Evolutionary conservation across 805 yeast genomes (phyloP).

Genomic region (Candida takata): DNA sequence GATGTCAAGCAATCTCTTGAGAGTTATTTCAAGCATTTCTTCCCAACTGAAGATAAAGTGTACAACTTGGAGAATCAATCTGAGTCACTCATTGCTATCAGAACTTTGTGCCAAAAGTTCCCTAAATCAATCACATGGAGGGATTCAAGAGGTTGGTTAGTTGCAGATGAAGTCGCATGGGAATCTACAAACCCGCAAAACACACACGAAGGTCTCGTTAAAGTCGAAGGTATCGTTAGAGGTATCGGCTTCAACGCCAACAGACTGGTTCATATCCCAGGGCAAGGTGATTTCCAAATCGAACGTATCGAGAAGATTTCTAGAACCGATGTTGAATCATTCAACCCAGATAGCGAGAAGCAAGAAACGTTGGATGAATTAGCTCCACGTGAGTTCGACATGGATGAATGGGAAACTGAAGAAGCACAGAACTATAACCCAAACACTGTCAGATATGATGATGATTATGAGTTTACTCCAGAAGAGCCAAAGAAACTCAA

Average conservation of each 20-base stretch:
- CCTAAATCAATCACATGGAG: constrained; percentile 90
- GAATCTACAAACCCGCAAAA: constrained; percentile 22
- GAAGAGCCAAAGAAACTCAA: constrained; percentile 31
- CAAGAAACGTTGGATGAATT: constrained; percentile 57
- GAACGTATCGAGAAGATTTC: constrained; percentile 51
- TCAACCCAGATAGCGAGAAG: constrained; percentile 28
- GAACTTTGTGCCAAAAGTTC: constrained; percentile 75
- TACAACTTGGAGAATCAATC: constrained; percentile 59
- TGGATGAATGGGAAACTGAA: constrained; percentile 36
- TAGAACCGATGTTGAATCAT: constrained; percentile 25
- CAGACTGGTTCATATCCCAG: constrained; percentile 79
- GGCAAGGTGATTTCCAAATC: constrained; percentile 81
- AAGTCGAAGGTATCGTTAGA: constrained; percentile 77
- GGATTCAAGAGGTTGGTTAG: constrained; percentile 81
- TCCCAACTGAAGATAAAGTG: constrained; percentile 74
- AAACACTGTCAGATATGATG: constrained; percentile 29
- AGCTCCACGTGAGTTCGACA: constrained; percentile 46
- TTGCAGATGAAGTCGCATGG: constrained; percentile 60
- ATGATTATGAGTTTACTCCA: constrained; percentile 34
- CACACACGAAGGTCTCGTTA: constrained; percentile 35
- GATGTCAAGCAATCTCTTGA: constrained; percentile 60
- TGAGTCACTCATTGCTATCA: constrained; percentile 66
- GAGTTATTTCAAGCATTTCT: constrained; percentile 65
- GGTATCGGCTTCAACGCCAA: constrained; percentile 79
- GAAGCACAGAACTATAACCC: constrained; percentile 24